Evolutionary conservation across 176 grass and related monocot genomes (phyloP), one percentile per base, ranked within the genome.

Genomic region (Saccharum officinarum): DNA sequence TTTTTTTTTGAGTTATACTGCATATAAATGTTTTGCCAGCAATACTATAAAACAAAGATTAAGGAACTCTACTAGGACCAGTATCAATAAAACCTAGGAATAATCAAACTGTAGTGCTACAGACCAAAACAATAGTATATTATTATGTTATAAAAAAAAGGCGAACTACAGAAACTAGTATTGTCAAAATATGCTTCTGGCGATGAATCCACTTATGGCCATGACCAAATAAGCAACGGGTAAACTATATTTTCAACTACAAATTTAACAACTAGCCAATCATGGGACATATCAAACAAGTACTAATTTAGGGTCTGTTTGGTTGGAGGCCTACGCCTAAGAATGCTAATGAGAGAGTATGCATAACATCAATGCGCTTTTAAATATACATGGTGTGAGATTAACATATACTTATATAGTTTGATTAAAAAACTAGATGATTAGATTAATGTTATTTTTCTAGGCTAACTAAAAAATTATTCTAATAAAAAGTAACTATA

Each of bases 31-130:
- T 52, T 46, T 72, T 36, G 44, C 45, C 34, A 71, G 13, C 44
- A 70, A 42, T 52, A 82, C 41, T 26, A 81, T 7, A 75, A 80
- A 75, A 46, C 22, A 42, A 26, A 80, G 28, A 88, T 26, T 25
- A 64, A 23, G 34, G 20, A 70, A 70, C 66, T 77, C 22, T 76
- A 57, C 11, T 67, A 57, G 68, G 14, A 75, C n/a, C 20, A 41
- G n/a, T 33, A 52, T 44, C 18, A 42, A 45, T 57, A 76, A 80
- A 80, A 84, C 39, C 60, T 12, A n/a, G 52, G 26, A 66, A 83
- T 18, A 15, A 25, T 65, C 23, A 39, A 67, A 72, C 52, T 34
- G 33, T 39, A 26, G 66, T n/a, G 1, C 11, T 49, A 36, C 38
- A 67, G 55, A 77, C 10, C 22, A 69, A 79, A 83, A 36, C 28